Percentiles rank a stretch among this genome's conserved stretches.
phyloP scores from a whole-genome alignment of 805 yeast genomes.

The Ogataea neopini region DNA sequence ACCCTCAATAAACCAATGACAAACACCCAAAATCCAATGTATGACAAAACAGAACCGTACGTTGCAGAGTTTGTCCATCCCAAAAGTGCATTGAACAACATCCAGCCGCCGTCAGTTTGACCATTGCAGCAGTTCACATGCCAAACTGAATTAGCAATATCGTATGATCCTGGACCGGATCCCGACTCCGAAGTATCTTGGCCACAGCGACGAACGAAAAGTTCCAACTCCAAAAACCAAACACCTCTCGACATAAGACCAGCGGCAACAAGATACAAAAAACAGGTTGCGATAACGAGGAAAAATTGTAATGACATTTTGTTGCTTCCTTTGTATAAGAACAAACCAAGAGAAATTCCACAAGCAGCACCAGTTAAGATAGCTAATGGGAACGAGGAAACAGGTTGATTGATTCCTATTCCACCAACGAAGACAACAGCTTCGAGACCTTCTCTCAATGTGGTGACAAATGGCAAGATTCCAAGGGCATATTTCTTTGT shows the following conservation, averaged over 20 bases:
- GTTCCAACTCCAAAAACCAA: constrained; percentile 85
- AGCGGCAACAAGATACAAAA: constrained; percentile 81
- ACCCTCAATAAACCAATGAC: constrained; percentile 47
- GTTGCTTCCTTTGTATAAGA: constrained; percentile 76
- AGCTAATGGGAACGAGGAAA: constrained; percentile 64
- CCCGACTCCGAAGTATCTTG: constrained; percentile 87
- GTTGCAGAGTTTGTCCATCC: constrained; percentile 97
- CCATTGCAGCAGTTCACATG: constrained; percentile 95
- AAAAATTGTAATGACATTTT: constrained; percentile 75
- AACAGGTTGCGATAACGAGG: constrained; percentile 72
- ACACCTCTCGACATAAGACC: constrained; percentile 86
- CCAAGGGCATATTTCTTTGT: constrained; percentile 66
- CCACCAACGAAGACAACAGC: constrained; percentile 94
- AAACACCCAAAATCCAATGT: constrained; percentile 67
- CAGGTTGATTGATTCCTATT: constrained; percentile 72
- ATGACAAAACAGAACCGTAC: constrained; percentile 78
- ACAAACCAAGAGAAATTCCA: constrained; percentile 65
- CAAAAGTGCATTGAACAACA: constrained; percentile 81
- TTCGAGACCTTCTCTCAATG: constrained; percentile 86
- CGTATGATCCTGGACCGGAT: constrained; percentile 92
- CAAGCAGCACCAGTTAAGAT: constrained; percentile 55
- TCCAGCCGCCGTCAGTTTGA: constrained; percentile 89
- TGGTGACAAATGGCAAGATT: constrained; percentile 79
- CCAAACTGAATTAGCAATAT: constrained; percentile 78
- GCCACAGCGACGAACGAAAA: constrained; percentile 75